Conservation (phyloP, 1,284 basidiomycete genomes). For the Uromyces viciae-fabae region DNA sequence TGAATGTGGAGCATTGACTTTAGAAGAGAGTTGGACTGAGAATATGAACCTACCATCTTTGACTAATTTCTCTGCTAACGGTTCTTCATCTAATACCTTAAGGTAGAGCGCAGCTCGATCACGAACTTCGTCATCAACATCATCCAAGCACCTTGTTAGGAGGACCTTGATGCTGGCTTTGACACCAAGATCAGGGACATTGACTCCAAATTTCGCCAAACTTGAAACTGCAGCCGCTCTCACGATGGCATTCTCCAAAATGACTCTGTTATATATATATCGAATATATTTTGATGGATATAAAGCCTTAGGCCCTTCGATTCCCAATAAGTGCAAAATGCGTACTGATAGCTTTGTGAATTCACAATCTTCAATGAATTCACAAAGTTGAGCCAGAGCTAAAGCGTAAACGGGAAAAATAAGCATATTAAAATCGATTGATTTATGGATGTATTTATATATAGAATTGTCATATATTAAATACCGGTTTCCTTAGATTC, state of each 20-base stretch:
- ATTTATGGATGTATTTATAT: too few species aligned
- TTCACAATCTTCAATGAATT: constrained; percentile 99
- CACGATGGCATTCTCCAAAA: constrained; percentile 96
- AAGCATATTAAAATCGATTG: too few species aligned
- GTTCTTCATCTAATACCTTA: constrained; percentile 73
- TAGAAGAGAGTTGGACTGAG: background rate
- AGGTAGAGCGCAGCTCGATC: constrained; percentile 95
- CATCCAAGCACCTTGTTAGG: constrained; percentile 87
- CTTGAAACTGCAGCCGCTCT: constrained; percentile 91
- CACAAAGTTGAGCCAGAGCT: constrained; percentile 96
- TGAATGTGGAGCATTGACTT: background rate
- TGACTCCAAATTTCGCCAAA: constrained; percentile 93
- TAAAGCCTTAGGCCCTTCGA: constrained; percentile 90
- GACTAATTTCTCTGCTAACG: constrained; percentile 77
- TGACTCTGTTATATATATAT: constrained; percentile 99
- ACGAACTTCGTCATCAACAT: constrained; percentile 97
- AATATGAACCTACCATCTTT: constrained; percentile 69
- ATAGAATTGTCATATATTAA: background rate
- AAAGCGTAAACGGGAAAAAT: constrained; percentile 50
- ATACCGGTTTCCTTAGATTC: constrained; percentile 80
- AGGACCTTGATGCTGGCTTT: constrained; percentile 83
- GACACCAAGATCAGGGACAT: constrained; percentile 71
- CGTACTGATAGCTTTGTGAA: constrained; percentile 98
- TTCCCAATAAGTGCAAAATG: constrained; percentile 87
- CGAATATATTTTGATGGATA: constrained; percentile 98